Percentiles rank a stretch among this genome's conserved stretches.
Conservation (phyloP, 2,329 filamentous ascomycete genomes). For the Mariannaea sp. region DNA sequence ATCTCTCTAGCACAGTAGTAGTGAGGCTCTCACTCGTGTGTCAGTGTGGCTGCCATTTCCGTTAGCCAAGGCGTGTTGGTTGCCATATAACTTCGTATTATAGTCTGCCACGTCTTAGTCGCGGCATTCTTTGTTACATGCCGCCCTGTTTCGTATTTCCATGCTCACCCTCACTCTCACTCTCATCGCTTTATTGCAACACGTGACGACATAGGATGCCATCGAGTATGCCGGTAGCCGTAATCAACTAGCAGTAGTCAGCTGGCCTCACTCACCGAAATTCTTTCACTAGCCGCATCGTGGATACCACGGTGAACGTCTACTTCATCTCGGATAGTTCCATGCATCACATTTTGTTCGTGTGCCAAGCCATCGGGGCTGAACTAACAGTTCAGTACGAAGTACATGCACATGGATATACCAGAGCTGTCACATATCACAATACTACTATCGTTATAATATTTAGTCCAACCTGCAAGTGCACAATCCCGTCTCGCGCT, state of each 20-base stretch:
- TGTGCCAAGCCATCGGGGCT: slow-evolving; percentile 3
- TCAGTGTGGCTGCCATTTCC: not conserved
- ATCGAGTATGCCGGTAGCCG: no score
- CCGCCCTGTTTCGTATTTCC: not conserved
- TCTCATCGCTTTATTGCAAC: no score
- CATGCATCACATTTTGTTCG: not conserved
- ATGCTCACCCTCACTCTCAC: no score
- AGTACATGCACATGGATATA: no score
- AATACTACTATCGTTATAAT: slow-evolving; percentile 21
- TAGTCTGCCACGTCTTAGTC: slow-evolving; percentile 4
- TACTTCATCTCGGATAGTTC: no score
- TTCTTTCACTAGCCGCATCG: no score
- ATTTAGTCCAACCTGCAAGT: slow-evolving; percentile 1
- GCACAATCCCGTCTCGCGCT: slow-evolving; percentile 21
- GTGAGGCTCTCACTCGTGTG: not conserved
- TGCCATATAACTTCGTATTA: no score
- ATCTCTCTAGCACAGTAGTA: no score
- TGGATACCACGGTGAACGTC: no score
- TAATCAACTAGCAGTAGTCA: no score
- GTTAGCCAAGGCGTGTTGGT: slow-evolving; percentile 1
- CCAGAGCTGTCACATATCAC: slow-evolving; percentile 31
- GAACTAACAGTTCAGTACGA: not conserved
- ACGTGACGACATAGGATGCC: no score
- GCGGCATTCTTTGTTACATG: slow-evolving; percentile 2
- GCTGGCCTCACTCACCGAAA: no score